These are phyloP conservation scores for Bipolaris oryzae DNA, from an alignment of 2,329 filamentous ascomycete genomes.

Conservation along the genomic window DNA sequence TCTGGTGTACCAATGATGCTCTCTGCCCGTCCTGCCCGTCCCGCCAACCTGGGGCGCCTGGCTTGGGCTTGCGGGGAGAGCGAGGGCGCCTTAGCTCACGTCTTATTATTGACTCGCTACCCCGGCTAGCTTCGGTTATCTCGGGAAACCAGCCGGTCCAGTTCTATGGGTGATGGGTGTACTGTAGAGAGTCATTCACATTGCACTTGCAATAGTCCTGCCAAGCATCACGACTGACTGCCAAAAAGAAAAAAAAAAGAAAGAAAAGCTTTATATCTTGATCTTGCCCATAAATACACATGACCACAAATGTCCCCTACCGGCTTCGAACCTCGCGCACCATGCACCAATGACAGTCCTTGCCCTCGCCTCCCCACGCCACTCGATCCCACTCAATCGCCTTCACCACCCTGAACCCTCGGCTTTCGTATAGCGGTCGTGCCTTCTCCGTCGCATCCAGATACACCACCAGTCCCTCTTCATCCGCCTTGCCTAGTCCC, in stretches of 20 bases:
- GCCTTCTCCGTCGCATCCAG: constrained; percentile 50
- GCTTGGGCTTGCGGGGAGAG: background rate
- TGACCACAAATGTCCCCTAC: background rate
- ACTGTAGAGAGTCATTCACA: too few species aligned
- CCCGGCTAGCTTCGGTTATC: constrained; percentile 3
- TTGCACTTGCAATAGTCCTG: too few species aligned
- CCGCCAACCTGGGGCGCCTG: background rate
- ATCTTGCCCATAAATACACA: too few species aligned
- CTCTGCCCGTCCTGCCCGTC: background rate
- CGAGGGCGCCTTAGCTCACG: background rate
- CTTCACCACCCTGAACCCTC: constrained; percentile 32
- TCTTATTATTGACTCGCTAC: background rate
- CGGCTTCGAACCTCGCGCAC: constrained; percentile 11
- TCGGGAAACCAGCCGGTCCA: constrained; percentile 12
- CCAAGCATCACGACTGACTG: too few species aligned
- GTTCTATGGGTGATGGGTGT: background rate
- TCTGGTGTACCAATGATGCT: background rate
- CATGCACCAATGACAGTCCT: constrained; percentile 42
- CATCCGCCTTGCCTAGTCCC: constrained; percentile 50
- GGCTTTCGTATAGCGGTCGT: constrained; percentile 48
- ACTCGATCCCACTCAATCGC: constrained; percentile 32
- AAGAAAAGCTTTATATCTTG: background rate
- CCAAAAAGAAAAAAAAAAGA: background rate
- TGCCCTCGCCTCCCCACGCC: constrained; percentile 37
- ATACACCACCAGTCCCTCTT: constrained; percentile 46